Base-by-base conservation (phyloP, 2,329 filamentous ascomycete species). In the Pseudogymnoascus sp. region DNA sequence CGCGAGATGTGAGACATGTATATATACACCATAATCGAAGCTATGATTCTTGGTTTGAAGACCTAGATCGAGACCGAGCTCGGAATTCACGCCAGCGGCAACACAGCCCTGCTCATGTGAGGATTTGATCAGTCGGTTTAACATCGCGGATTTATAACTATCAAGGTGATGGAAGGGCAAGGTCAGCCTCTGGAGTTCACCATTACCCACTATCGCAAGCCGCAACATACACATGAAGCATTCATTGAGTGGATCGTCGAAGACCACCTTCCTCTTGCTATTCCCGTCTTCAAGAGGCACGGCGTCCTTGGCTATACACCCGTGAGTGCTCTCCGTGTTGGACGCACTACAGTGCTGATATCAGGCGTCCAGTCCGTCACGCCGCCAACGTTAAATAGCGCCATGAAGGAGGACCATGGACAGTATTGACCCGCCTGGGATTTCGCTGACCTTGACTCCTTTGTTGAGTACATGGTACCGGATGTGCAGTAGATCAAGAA, bases 241-340 rank as follows among this genome's bases (percentile, higher is more conserved):
- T 74, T 74, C 62, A 71, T 73, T 46, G 70, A 72, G 35, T 74
- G 68, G 71, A 69, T 74, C 10, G 65, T 68, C 13, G 65, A 72
- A n/a, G 67, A 68, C 33, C 72, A 74, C 56, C 60, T 73, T 10
- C 69, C 69, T 17, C 63, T 69, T 40, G 72, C 69, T 23, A 66
- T 73, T 7, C 68, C 69, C 6, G 56, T 72, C 21, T 72, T 73
- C 64, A 70, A 71, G 60, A 73, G 65, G 60, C 63, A 71, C 59
- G 68, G 70, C 1, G 64, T 70, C 7, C 38, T 70, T 4, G 60
- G 61, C 0, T 72, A 73, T 56, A 67, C 68, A 10, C 70, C 74
- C 5, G 70, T 73, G 11, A 61, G 70, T 67, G 26, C 11, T 59
- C n/a, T 6, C 35, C 21, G 42, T 17, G 59, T 46, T 17, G 21